Evolutionary conservation across 2,329 filamentous ascomycete species (phyloP), one percentile per base, ranked within the genome.

Genomic region (Alternaria ventricosa): DNA sequence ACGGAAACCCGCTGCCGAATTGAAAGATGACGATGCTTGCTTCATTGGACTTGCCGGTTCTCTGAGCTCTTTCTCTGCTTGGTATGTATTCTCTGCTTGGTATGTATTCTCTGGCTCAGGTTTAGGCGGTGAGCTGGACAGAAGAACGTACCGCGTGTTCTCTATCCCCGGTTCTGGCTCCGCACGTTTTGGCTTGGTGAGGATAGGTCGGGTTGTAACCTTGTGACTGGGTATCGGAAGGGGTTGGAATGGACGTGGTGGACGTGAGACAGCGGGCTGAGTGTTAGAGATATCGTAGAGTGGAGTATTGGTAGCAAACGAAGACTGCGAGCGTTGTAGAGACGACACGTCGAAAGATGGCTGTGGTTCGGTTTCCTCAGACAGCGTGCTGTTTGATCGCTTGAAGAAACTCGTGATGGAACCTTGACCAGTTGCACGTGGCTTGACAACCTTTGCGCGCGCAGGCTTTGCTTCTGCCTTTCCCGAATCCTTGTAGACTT

Each of bases 351-450:
- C 45, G 18, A 53, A 45, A 11, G 36, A 43, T 47, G 64, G 57
- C 20, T 45, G 12, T 15, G 54, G 28, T 41, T 74, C 66, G 33
- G 45, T 27, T 9, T 65, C 60, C 22, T 66, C 68, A 10, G 70
- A 65, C 5, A 68, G 25, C 6, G 64, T 68, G 28, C 68, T 65
- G 2, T 55, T 61, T 22, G 78, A 71, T 66, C 76, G 77, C 15
- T 76, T 76, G 68, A 88, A 88, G 75, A 87, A 88, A 61, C 75
- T 83, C 5, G 83, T 82, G 49, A 89, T 85, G 53, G 77, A 84
- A 25, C 83, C 84, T 72, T 88, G 86, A 2, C 82, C 83, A 64
- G 82, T 78, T 22, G 74, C 78, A 71, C 79, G 80, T 56, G 79
- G 80, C 73, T 80, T 79, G 4, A 50, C 50, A 36, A 60, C 61